These are phyloP conservation scores for Fusarium anguioides DNA, from an alignment of 2,329 filamentous ascomycete genomes.

Conservation along the genomic window DNA sequence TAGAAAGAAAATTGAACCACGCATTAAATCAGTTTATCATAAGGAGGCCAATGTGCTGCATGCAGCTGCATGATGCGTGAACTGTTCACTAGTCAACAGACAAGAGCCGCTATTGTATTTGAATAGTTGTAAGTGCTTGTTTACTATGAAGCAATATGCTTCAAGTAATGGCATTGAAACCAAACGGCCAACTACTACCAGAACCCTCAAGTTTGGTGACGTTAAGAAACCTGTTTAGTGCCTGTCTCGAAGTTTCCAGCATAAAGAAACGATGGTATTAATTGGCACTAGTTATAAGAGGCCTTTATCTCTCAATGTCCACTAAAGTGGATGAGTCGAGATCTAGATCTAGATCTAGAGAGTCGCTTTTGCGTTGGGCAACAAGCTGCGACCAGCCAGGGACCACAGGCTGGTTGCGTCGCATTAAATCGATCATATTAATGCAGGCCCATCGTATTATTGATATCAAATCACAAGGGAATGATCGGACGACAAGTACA, in stretches of 20 bases:
- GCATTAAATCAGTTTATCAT: background rate
- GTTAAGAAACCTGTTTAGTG: background rate
- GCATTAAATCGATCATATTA: constrained; percentile 10
- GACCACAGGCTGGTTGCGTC: constrained; percentile 19
- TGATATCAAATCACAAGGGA: constrained; percentile 5
- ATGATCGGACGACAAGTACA: constrained; percentile 5
- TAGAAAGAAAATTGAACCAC: constrained; percentile 19
- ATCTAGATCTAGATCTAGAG: constrained; percentile 12
- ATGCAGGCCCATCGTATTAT: constrained; percentile 22
- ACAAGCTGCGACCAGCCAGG: constrained; percentile 13
- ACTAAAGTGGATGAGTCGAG: background rate
- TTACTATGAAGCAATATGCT: background rate
- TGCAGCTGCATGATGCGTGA: background rate
- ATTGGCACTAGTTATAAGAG: background rate
- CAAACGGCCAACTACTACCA: too few relatives aligned
- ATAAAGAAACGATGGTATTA: background rate
- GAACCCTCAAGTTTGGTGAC: background rate
- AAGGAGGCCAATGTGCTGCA: background rate
- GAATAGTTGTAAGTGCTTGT: background rate
- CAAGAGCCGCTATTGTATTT: background rate
- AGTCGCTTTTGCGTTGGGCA: background rate
- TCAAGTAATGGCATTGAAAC: too few relatives aligned
- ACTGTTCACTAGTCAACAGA: background rate
- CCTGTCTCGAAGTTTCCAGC: background rate
- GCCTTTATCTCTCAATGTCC: background rate